Conservation (phyloP, 1,284 basidiomycete genomes). For the Taiwanofungus camphoratus region DNA sequence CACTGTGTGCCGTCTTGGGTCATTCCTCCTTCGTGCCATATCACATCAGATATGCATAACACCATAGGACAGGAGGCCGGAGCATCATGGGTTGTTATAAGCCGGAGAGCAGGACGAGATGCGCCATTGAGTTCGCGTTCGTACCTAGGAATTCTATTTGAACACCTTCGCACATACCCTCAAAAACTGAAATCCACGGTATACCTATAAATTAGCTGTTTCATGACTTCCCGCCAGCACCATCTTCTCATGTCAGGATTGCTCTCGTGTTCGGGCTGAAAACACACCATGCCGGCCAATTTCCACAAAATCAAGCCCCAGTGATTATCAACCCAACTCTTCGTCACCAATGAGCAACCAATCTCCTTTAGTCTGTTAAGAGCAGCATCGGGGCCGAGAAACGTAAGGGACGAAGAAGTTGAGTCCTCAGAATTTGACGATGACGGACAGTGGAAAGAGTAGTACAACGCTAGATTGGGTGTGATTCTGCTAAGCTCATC, state of each 20-base stretch:
- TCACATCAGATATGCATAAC: slow-evolving; percentile 76
- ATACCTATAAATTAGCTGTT: slow-evolving; percentile 84
- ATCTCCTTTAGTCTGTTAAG: slow-evolving; percentile 43
- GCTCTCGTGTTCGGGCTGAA: slow-evolving; percentile 60
- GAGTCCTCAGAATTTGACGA: slow-evolving; percentile 8
- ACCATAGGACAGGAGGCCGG: slow-evolving; percentile 74
- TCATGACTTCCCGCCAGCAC: slow-evolving; percentile 75
- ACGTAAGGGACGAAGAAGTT: slow-evolving; percentile 8
- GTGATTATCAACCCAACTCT: slow-evolving; percentile 87
- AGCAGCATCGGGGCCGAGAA: slow-evolving; percentile 48
- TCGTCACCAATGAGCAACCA: slow-evolving; percentile 59
- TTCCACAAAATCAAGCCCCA: slow-evolving; percentile 95
- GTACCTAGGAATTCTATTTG: slow-evolving; percentile 51
- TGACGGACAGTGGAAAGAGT: slow-evolving; percentile 53
- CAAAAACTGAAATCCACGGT: slow-evolving; percentile 13
- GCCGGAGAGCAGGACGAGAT: slow-evolving; percentile 74
- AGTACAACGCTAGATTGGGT: slow-evolving; percentile 53
- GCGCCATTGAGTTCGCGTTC: slow-evolving; percentile 83
- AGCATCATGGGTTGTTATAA: slow-evolving; percentile 74
- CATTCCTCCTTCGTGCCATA: slow-evolving; percentile 33
- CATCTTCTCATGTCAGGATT: slow-evolving; percentile 51
- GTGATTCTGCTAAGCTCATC: slow-evolving; percentile 55
- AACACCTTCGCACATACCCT: not conserved
- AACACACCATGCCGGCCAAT: slow-evolving; percentile 73
- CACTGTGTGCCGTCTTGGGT: slow-evolving; percentile 36